Evolutionary conservation across 495 filamentous ascomycete species (phyloP).

Genomic region (Neurospora cerealis): DNA sequence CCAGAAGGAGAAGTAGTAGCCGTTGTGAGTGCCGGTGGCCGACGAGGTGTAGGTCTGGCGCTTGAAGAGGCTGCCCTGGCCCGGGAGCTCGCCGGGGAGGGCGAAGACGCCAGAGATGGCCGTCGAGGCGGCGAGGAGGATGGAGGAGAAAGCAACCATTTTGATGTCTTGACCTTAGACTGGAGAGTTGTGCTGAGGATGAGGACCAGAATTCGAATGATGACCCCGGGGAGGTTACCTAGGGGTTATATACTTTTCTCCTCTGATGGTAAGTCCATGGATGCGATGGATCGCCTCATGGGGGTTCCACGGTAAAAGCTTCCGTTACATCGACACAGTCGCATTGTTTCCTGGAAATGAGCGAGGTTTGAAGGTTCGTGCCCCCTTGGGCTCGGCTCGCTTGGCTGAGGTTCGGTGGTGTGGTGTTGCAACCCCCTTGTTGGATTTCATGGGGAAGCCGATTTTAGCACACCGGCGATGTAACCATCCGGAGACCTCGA

Average conservation of each 20-base stretch:
- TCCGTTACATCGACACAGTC: not conserved
- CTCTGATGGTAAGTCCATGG: not conserved
- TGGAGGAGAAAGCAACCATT: conserved; percentile 39
- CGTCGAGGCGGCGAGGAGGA: conserved; percentile 29
- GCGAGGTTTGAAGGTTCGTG: not conserved
- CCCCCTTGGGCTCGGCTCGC: not conserved
- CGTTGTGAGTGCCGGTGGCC: conserved; percentile 45
- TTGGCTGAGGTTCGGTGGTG: not conserved
- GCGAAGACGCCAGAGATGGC: conserved; percentile 26
- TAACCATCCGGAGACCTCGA: not conserved
- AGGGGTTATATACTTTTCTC: conserved; percentile 1
- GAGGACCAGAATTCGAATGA: not conserved
- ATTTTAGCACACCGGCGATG: not conserved
- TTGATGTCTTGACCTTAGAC: not conserved
- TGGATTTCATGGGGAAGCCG: not conserved
- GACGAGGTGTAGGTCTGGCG: conserved; percentile 21
- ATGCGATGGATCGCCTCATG: not conserved
- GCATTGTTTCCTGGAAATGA: not conserved
- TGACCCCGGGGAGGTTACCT: not conserved
- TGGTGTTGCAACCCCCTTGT: not conserved
- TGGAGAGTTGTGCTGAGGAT: not conserved
- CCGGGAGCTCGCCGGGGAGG: conserved; percentile 29
- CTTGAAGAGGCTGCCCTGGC: conserved; percentile 18
- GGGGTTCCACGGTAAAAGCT: not conserved
- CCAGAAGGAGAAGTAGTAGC: conserved; percentile 56